Evolutionary conservation across 2,329 filamentous ascomycete species (phyloP).

Genomic region (Cordyceps farinosa): DNA sequence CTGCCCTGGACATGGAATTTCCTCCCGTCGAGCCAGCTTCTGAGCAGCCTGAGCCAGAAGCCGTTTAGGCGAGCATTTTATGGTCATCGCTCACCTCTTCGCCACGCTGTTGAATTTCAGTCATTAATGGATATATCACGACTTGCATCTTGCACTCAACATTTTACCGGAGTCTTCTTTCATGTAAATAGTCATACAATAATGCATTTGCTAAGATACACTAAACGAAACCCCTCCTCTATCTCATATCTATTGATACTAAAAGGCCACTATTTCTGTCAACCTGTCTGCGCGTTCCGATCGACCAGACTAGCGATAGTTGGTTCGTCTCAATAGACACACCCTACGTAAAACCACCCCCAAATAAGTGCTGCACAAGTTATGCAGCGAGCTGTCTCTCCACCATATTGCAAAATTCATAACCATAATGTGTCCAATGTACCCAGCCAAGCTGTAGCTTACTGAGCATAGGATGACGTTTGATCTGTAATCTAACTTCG

Average conservation of each 20-base stretch:
- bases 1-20: conserved; percentile 33
- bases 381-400: conserved; percentile 18
- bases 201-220: conserved; percentile 16
- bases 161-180: background rate
- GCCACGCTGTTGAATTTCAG: background rate
- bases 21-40: conserved; percentile 37
- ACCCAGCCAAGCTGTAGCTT: conserved; percentile 47
- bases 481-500: conserved; percentile 52
- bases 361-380: background rate
- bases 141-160: background rate
- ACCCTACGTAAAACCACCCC: background rate
- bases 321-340: background rate
- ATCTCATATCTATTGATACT: conserved; percentile 14
- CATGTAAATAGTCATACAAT: conserved; percentile 12
- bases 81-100: background rate
- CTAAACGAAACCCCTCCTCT: background rate
- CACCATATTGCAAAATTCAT: conserved; percentile 55
- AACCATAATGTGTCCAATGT: conserved; percentile 62
- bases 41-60: conserved; percentile 29
- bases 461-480: conserved; percentile 55
- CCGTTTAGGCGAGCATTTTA: background rate
- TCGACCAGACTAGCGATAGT: background rate
- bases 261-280: background rate
- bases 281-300: background rate
- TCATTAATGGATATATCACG: background rate